Evolutionary conservation across 257 asterid species (phyloP).

Genomic region (Thymus quinquecostatus): DNA sequence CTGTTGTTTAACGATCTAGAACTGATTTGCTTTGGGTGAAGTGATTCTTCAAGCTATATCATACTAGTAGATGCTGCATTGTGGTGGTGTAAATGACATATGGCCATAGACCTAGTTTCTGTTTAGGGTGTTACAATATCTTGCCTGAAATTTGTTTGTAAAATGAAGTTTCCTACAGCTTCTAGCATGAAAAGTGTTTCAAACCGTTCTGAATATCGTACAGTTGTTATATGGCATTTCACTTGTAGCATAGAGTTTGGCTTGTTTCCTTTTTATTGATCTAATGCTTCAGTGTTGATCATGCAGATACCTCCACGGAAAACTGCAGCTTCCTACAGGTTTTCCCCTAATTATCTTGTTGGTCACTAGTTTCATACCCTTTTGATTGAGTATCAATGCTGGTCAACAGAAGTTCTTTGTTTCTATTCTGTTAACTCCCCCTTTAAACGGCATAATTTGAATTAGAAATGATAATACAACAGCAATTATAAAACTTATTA

Average conservation of each 20-base stretch:
- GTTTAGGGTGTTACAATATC: not conserved
- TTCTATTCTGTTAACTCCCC: not conserved
- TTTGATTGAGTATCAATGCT: slow-evolving; percentile 3
- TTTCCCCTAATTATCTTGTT: slow-evolving; percentile 25
- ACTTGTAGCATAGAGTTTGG: slow-evolving; percentile 7
- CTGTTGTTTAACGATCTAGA: slow-evolving; percentile 11
- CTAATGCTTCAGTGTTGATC: slow-evolving; percentile 30
- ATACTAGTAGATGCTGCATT: not conserved
- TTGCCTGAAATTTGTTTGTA: not conserved
- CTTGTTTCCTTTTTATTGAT: slow-evolving; percentile 18
- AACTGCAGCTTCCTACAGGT: slow-evolving; percentile 98
- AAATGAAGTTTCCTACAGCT: not conserved
- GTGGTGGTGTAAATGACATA: not conserved
- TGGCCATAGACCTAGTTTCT: not conserved
- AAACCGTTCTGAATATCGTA: not conserved
- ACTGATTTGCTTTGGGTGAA: slow-evolving; percentile 8
- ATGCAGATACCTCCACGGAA: slow-evolving; percentile 96
- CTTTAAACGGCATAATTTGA: slow-evolving; percentile 2
- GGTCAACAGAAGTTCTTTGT: slow-evolving; percentile 1
- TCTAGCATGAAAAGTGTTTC: slow-evolving; percentile 5
- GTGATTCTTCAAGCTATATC: not conserved
- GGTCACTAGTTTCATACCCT: slow-evolving; percentile 19
- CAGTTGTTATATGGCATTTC: slow-evolving; percentile 3
- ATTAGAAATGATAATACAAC: not conserved
- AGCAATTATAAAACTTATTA: slow-evolving; percentile 15